Evolutionary conservation across 2,329 filamentous ascomycete genomes (phyloP).

Genomic region (Cercospora zeae-maydis): DNA sequence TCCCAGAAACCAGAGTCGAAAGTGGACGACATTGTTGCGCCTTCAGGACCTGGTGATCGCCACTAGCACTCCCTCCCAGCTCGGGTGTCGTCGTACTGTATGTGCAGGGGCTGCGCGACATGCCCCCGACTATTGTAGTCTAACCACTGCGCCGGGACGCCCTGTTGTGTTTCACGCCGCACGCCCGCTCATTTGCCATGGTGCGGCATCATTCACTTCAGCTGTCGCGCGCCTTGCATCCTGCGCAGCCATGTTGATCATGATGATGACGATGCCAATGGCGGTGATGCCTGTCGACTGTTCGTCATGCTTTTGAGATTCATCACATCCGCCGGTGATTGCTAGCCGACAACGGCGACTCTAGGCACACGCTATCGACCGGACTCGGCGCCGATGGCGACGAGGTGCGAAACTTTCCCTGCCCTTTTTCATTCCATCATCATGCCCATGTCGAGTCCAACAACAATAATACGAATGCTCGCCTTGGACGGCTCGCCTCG

Average conservation of each 20-base stretch:
- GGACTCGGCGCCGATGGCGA: background rate
- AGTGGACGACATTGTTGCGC: slow-evolving; percentile 7
- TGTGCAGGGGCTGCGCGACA: slow-evolving; percentile 3
- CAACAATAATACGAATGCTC: background rate
- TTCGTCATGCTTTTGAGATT: no score
- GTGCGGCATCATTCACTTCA: background rate
- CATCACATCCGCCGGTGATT: no score
- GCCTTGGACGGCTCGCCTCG: background rate
- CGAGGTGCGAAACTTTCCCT: background rate
- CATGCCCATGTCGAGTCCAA: no score
- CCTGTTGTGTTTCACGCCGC: slow-evolving; percentile 1
- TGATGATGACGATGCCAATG: no score
- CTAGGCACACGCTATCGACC: background rate
- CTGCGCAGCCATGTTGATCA: background rate
- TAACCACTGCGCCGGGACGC: slow-evolving; percentile 18
- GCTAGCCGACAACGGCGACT: background rate
- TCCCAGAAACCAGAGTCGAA: slow-evolving; percentile 17
- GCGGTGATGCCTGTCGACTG: no score
- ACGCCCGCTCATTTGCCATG: slow-evolving; percentile 12
- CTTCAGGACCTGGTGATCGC: slow-evolving; percentile 13
- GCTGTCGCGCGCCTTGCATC: slow-evolving; percentile 5
- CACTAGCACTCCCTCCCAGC: background rate
- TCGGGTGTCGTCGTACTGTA: slow-evolving; percentile 5
- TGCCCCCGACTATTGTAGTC: background rate
- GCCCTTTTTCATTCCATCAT: no score